Conservation (phyloP, 352 stramenopile genomes). For the Globisporangium nunn region DNA sequence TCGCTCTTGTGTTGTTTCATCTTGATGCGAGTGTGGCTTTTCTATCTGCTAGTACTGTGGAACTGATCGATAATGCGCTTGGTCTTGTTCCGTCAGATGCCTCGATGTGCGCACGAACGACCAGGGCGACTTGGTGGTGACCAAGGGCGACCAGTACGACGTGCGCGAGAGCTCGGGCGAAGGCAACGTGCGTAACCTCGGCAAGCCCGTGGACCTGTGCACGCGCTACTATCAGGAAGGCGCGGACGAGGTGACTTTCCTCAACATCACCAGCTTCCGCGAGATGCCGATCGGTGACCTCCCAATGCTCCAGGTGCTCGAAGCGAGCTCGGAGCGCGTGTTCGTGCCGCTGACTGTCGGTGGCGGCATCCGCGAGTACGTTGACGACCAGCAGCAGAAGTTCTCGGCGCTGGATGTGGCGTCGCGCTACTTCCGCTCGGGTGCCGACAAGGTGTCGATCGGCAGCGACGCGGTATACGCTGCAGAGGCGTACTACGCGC, state of each 20-base stretch:
- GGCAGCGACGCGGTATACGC: constrained; percentile 95
- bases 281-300: constrained; percentile 95
- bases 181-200: constrained; percentile 95
- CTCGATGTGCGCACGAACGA: constrained; percentile 97
- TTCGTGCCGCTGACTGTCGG: constrained; percentile 98
- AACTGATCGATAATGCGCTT: neutral
- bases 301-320: constrained; percentile 95
- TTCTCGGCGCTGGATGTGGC: constrained; percentile 95
- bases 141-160: constrained; percentile 99
- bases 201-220: constrained; percentile 94
- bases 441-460: constrained; percentile 97
- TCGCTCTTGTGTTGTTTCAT: constrained; percentile 2
- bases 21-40: neutral
- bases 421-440: constrained; percentile 95
- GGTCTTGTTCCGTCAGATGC: constrained; percentile 37
- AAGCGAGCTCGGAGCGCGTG: constrained; percentile 91
- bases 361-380: constrained; percentile 96
- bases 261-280: constrained; percentile 99
- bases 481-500: constrained; percentile 86
- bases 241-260: constrained; percentile 96
- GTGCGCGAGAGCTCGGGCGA: constrained; percentile 86
- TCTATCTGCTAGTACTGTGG: neutral
- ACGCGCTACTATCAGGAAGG: constrained; percentile 94
- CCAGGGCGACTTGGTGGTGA: constrained; percentile 95
- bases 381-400: constrained; percentile 78